Evolutionary conservation across 176 grass and related monocot genomes (phyloP).

Genomic region (Eleusine indica): DNA sequence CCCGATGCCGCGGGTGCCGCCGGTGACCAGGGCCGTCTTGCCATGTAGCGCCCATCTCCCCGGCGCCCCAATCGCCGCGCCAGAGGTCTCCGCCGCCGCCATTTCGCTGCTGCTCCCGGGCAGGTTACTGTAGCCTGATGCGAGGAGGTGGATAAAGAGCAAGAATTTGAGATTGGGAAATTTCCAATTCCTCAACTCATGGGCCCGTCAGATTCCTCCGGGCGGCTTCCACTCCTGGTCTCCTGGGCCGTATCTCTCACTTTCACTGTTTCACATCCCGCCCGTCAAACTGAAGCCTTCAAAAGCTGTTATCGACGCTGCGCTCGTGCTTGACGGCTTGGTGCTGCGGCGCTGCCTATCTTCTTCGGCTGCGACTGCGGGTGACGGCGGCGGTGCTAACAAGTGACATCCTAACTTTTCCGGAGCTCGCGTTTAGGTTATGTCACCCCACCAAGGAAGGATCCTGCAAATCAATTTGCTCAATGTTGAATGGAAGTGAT

Average conservation of each 20-base stretch:
- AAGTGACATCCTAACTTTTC: background rate
- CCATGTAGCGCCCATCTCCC: constrained; percentile 66
- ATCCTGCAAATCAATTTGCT: no score
- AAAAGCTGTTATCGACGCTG: background rate
- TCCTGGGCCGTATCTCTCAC: background rate
- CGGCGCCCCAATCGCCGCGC: background rate
- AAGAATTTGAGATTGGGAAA: background rate
- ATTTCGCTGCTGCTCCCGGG: background rate
- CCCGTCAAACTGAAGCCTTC: background rate
- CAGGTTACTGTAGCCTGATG: background rate
- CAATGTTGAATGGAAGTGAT: background rate
- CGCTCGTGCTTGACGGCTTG: background rate
- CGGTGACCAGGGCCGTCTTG: constrained; percentile 70
- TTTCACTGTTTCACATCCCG: background rate
- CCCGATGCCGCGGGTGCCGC: constrained; percentile 84
- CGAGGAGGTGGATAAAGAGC: background rate
- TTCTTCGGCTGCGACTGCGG: background rate
- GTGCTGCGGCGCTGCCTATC: no score
- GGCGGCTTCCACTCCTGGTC: background rate
- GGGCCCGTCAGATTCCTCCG: background rate
- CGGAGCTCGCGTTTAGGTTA: background rate
- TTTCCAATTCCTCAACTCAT: background rate
- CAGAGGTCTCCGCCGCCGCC: constrained; percentile 18
- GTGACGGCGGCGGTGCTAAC: background rate
- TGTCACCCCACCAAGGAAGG: no score